These are phyloP conservation scores for Diaporthe sp. DNA, from an alignment of 2,329 filamentous ascomycete genomes.

Conservation along the genomic window DNA sequence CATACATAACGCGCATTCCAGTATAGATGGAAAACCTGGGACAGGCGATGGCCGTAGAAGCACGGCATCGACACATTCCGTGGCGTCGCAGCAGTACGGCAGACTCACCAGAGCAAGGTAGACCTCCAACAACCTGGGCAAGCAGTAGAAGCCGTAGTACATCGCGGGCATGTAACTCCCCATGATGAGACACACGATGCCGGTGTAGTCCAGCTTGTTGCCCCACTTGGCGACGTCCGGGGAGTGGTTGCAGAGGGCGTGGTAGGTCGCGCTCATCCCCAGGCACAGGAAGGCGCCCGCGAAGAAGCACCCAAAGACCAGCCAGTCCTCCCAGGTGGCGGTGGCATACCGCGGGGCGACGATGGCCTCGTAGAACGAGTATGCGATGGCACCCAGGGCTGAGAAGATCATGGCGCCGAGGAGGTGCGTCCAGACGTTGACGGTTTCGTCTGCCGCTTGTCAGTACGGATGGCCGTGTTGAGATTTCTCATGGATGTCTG, in stretches of 20 bases:
- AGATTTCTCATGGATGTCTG: too few species aligned
- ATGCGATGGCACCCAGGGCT: slow-evolving; percentile 48
- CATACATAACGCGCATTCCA: not conserved
- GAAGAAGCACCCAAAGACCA: slow-evolving; percentile 84
- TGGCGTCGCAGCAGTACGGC: not conserved
- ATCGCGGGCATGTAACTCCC: slow-evolving; percentile 91
- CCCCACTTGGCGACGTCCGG: slow-evolving; percentile 81
- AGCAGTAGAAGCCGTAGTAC: slow-evolving; percentile 86
- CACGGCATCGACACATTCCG: not conserved
- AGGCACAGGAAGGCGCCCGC: slow-evolving; percentile 77
- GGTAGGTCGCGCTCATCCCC: slow-evolving; percentile 86
- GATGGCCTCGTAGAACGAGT: slow-evolving; percentile 60
- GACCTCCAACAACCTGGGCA: slow-evolving; percentile 69
- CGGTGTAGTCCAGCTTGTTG: slow-evolving; percentile 94
- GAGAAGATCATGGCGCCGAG: slow-evolving; percentile 73
- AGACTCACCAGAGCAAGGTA: slow-evolving; percentile 80
- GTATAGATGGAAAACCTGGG: not conserved
- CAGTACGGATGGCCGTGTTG: not conserved
- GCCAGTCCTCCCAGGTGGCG: slow-evolving; percentile 71
- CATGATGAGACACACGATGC: slow-evolving; percentile 91
- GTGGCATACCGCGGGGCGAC: slow-evolving; percentile 74
- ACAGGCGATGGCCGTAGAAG: not conserved
- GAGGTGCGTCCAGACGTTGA: slow-evolving; percentile 72
- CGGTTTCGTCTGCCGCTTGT: slow-evolving; percentile 59
- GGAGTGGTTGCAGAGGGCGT: slow-evolving; percentile 88